Percentiles rank a stretch among this genome's conserved stretches.
Evolutionary conservation across 345 rosid genomes (phyloP).

Genomic region (Pistacia atlantica): DNA sequence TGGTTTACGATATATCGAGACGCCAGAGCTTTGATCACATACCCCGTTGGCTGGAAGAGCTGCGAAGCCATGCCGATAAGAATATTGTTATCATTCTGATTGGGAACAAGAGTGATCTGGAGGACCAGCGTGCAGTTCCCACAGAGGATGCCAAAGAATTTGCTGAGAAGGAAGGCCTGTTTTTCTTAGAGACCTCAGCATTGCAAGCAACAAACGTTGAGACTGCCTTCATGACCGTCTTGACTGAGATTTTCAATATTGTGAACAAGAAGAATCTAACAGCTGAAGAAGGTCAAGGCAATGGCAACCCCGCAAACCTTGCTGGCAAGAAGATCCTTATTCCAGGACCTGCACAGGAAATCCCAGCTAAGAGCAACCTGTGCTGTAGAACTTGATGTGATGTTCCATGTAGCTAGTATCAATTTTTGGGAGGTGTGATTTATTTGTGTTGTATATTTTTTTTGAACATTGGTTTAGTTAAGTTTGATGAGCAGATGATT

Average conservation of each 20-base stretch:
- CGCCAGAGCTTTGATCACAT: constrained; percentile 82
- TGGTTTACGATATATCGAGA: constrained; percentile 73
- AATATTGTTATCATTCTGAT: constrained; percentile 76
- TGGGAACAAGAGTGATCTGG: constrained; percentile 76
- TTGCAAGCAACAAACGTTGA: constrained; percentile 73
- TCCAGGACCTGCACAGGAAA: constrained; percentile 73
- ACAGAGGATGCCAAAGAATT: constrained; percentile 77
- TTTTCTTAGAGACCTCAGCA: constrained; percentile 82
- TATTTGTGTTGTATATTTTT: constrained; percentile 34
- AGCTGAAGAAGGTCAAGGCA: constrained; percentile 54
- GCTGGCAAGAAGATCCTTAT: constrained; percentile 69
- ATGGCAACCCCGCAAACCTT: constrained; percentile 55
- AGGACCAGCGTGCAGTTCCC: constrained; percentile 63
- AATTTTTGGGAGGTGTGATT: constrained; percentile 33
- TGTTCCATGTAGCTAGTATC: constrained; percentile 19
- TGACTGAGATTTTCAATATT: constrained; percentile 70
- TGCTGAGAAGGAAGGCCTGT: constrained; percentile 78
- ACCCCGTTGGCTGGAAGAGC: constrained; percentile 83
- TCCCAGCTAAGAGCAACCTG: constrained; percentile 52
- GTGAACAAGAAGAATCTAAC: constrained; percentile 79
- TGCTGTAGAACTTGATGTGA: constrained; percentile 58
- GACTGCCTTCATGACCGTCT: constrained; percentile 63
- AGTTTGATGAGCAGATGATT: constrained; percentile 25
- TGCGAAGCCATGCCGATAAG: constrained; percentile 78
- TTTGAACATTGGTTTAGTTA: constrained; percentile 15